A percentile compares a stretch with the other conserved stretches of the same genome.
Conservation (phyloP, 2,329 filamentous ascomycete species). For the Furcasterigmium furcatum region DNA sequence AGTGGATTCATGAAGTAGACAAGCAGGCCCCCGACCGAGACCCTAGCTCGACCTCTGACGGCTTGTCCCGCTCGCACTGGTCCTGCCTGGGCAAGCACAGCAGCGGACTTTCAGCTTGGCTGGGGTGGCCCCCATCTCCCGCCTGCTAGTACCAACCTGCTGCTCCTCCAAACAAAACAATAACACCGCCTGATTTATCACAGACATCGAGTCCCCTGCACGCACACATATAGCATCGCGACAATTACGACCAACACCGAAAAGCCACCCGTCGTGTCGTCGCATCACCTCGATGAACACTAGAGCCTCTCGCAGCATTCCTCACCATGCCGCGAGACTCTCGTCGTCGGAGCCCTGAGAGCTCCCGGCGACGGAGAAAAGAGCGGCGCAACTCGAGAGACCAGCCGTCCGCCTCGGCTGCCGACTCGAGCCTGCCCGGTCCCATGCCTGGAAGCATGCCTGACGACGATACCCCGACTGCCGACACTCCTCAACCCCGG, state of each 20-base stretch:
- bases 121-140: background rate
- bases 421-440: conserved; percentile 3
- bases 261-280: conserved; percentile 1
- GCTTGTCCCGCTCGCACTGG: conserved; percentile 7
- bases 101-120: background rate
- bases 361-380: conserved; percentile 44
- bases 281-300: conserved; percentile 7
- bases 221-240: background rate
- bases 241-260: background rate
- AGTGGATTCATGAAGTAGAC: no score
- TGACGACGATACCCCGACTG: background rate
- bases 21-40: no score
- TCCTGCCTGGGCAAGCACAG: conserved; percentile 3
- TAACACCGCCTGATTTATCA: conserved; percentile 9
- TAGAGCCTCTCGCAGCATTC: conserved; percentile 4
- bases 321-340: conserved; percentile 50
- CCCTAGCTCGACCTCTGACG: conserved; percentile 8
- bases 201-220: background rate
- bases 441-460: conserved; percentile 5
- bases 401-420: conserved; percentile 5
- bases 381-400: conserved; percentile 12
- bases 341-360: conserved; percentile 54
- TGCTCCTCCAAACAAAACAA: conserved; percentile 14
- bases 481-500: background rate
- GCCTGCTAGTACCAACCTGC: background rate